phyloP scores from a whole-genome alignment of 768 basidiomycete genomes.

The Lyophyllum semitale region DNA sequence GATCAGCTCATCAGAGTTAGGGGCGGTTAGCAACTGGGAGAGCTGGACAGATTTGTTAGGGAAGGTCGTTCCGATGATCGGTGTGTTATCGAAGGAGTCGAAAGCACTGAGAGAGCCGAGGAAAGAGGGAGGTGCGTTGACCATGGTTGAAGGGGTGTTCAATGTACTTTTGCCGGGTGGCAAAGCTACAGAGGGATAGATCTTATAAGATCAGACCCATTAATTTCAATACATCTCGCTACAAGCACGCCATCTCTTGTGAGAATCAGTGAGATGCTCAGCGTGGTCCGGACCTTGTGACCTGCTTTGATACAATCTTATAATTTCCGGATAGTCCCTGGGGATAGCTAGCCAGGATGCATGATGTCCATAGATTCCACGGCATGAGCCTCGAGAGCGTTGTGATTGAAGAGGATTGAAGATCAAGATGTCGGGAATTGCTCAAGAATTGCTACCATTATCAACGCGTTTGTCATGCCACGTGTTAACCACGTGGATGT shows the following conservation, averaged over 20 bases:
- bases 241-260: neutral
- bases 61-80: constrained; percentile 60
- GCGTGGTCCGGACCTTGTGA: too few species aligned
- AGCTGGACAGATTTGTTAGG: constrained; percentile 45
- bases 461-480: too few species aligned
- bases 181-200: neutral
- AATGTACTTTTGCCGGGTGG: neutral
- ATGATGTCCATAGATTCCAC: too few species aligned
- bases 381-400: too few species aligned
- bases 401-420: too few species aligned
- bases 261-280: too few species aligned
- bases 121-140: constrained; percentile 1
- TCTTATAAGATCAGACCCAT: neutral
- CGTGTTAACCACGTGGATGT: too few species aligned
- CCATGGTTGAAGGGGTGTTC: neutral
- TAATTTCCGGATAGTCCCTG: too few species aligned
- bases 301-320: too few species aligned
- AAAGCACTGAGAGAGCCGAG: constrained; percentile 32
- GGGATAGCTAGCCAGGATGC: too few species aligned
- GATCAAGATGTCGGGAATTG: too few species aligned
- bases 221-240: neutral
- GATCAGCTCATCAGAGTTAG: constrained; percentile 51
- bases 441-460: too few species aligned
- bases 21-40: constrained; percentile 41
- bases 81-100: constrained; percentile 43